phyloP scores from a whole-genome alignment of 345 rosid genomes.

The Excoecaria agallocha region DNA sequence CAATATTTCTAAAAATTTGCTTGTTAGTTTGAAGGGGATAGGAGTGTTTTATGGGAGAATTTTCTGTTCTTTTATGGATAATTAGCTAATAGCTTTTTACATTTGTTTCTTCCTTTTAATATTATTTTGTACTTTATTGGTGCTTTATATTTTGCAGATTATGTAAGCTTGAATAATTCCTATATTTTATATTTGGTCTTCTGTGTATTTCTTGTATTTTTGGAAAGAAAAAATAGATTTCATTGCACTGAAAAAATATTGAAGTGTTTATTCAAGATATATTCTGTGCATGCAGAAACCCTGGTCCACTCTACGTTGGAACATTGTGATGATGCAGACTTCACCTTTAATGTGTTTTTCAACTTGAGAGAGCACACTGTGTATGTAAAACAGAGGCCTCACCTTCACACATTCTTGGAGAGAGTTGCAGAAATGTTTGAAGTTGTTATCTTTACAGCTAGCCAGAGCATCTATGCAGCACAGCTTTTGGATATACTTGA shows the following conservation, averaged over 20 bases:
- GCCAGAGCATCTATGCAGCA: slow-evolving; percentile 86
- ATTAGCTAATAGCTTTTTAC: neutral
- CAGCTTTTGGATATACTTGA: slow-evolving; percentile 82
- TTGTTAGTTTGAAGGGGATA: neutral
- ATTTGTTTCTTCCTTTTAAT: too few species aligned
- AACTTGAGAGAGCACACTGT: slow-evolving; percentile 84
- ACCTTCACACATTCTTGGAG: slow-evolving; percentile 73
- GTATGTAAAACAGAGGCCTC: slow-evolving; percentile 85
- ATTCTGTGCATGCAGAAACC: slow-evolving; percentile 60
- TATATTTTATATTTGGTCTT: neutral
- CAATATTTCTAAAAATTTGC: neutral
- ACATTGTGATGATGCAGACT: slow-evolving; percentile 70
- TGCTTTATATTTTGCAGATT: neutral
- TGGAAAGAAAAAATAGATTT: neutral
- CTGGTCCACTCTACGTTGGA: slow-evolving; percentile 88
- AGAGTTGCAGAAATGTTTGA: slow-evolving; percentile 86
- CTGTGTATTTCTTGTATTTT: neutral
- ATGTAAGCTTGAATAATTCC: neutral
- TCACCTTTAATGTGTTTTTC: slow-evolving; percentile 79
- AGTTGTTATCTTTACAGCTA: slow-evolving; percentile 86
- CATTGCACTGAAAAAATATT: neutral
- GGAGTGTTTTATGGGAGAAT: neutral
- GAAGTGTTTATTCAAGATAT: neutral
- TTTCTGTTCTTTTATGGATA: neutral
- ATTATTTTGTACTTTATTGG: neutral